Evolutionary conservation across 805 yeast genomes (phyloP).

Genomic region (Lachancea cidri): DNA sequence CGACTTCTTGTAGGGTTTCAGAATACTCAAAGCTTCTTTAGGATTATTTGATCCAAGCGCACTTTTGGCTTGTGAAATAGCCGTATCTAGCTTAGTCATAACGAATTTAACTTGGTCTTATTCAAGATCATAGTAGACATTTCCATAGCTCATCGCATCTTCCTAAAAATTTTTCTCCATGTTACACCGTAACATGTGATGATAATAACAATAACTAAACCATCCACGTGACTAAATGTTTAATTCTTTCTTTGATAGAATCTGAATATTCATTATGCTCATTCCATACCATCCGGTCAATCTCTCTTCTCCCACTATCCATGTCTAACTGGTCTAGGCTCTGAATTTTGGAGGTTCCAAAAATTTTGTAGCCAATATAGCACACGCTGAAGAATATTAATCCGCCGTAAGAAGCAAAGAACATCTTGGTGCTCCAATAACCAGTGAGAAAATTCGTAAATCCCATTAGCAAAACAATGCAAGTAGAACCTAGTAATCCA

Average conservation of each 20-base stretch:
- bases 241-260: conserved; percentile 28
- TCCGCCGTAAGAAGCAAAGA: conserved; percentile 63
- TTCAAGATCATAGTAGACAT: neutral
- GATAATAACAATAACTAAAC: conserved; percentile 13
- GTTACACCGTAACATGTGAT: neutral
- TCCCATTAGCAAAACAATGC: conserved; percentile 55
- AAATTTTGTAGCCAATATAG: conserved; percentile 50
- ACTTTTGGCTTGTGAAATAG: conserved; percentile 20
- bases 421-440: conserved; percentile 57
- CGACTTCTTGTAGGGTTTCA: conserved; percentile 32
- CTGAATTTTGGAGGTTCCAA: conserved; percentile 59
- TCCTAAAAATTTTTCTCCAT: conserved; percentile 4
- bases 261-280: conserved; percentile 48
- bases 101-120: neutral
- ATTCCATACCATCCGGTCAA: conserved; percentile 77
- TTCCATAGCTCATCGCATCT: conserved; percentile 11
- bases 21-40: conserved; percentile 33
- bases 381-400: conserved; percentile 47
- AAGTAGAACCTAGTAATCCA: conserved; percentile 51
- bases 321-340: conserved; percentile 70
- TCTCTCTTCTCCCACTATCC: conserved; percentile 80
- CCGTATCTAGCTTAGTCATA: conserved; percentile 16
- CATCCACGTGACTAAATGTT: conserved; percentile 30
- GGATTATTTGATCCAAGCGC: conserved; percentile 24
- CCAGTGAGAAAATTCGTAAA: conserved; percentile 52